Conservation (phyloP, 441 rosid species). For the Geranium incanum region DNA sequence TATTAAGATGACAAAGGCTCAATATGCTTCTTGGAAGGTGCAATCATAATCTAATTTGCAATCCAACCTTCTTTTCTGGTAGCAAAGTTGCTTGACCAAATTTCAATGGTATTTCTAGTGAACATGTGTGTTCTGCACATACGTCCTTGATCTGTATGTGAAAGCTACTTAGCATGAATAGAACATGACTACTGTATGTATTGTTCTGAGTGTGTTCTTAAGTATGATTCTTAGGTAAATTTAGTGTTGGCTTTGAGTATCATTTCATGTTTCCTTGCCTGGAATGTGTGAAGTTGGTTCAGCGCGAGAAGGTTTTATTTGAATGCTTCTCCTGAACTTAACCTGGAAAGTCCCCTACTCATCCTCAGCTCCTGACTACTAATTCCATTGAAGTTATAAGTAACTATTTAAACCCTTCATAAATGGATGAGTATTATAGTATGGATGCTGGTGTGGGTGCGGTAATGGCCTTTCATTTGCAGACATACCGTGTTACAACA, state of each 20-base stretch:
- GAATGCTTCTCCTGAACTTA: slow-evolving; percentile 7
- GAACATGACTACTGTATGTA: neutral
- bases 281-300: neutral
- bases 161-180: slow-evolving; percentile 1
- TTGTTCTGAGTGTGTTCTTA: neutral
- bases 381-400: neutral
- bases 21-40: slow-evolving; percentile 2
- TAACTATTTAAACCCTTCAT: neutral
- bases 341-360: neutral
- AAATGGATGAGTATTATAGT: neutral
- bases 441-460: neutral
- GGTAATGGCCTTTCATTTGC: neutral
- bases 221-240: neutral
- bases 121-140: neutral
- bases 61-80: neutral
- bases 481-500: neutral
- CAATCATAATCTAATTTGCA: neutral
- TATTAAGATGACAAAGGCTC: slow-evolving; percentile 7
- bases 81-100: neutral
- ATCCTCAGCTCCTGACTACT: slow-evolving; percentile 4
- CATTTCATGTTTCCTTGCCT: neutral
- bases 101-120: neutral
- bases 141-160: neutral
- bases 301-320: neutral
- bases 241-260: neutral